These are phyloP conservation scores for Ophiocordyceps camponoti-rufipedis DNA, from an alignment of 2,329 filamentous ascomycete species.

Conservation along the genomic window DNA sequence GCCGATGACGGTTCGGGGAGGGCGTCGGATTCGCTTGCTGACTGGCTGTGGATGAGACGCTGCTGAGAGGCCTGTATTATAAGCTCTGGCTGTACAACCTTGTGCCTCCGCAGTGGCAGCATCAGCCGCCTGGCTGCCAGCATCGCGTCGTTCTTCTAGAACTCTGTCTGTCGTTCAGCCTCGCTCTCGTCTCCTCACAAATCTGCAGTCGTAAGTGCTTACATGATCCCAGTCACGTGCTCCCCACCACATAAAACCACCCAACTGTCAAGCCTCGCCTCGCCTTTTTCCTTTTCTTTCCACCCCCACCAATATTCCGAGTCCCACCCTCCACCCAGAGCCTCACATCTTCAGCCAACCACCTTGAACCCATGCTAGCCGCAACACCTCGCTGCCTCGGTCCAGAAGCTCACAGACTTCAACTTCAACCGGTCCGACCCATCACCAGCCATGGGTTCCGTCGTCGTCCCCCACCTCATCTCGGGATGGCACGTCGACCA, in stretches of 20 bases:
- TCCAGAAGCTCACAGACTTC: background rate
- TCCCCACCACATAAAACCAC: background rate
- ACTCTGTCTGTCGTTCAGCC: background rate
- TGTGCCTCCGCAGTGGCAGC: background rate
- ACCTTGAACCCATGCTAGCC: too few relatives aligned
- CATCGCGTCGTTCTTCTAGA: background rate
- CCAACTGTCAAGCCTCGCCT: background rate
- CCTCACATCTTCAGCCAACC: background rate
- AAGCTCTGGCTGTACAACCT: background rate
- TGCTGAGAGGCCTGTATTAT: background rate
- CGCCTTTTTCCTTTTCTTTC: background rate
- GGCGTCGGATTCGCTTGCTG: background rate
- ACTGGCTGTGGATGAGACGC: background rate
- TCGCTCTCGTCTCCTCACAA: background rate
- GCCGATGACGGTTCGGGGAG: conserved; percentile 22
- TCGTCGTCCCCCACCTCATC: conserved; percentile 77
- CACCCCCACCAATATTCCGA: background rate
- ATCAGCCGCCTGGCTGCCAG: background rate
- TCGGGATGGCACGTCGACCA: conserved; percentile 98
- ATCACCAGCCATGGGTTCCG: conserved; percentile 44
- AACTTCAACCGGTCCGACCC: background rate
- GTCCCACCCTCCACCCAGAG: background rate
- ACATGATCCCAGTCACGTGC: background rate
- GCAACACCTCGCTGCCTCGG: background rate
- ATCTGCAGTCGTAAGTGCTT: background rate